Evolutionary conservation across 108 stramenopile species (phyloP), one percentile per base, ranked within the genome.

Genomic region (Aureococcus anophagefferens): DNA sequence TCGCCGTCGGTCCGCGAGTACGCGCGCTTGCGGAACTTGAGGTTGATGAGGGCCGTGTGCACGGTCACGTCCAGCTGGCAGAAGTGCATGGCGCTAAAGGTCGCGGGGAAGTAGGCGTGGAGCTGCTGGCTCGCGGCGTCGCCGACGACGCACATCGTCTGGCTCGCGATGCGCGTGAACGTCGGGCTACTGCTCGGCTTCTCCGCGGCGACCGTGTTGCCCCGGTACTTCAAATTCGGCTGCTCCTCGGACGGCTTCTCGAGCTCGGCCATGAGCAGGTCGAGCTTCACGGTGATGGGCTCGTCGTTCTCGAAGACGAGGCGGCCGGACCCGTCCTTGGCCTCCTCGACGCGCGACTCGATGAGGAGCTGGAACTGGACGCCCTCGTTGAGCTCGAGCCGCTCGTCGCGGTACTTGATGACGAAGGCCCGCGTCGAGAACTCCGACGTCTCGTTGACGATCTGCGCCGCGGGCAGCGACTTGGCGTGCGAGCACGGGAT

Each of bases 351-450:
- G 7, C 11, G 4, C 37, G 37, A 40, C 51, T 59, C 51, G 1
- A 59, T 25, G 7, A 59, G 13, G 17, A 59, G 25, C 25, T 59
- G 51, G 51, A 59, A 59, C 51, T 59, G 51, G 51, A 28, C 51
- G 3, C 51, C 51, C 51, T 59, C 51, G 51, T 59, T 59, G 25
- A 59, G 51, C 25, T 59, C 51, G 17, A 59, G 51, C 51, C 51
- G 17, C 51, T 59, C 51, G 51, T 59, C 51, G 21, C 51, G 17
- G 25, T 59, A 59, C 25, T 59, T 59, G 25, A 59, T 59, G 3
- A 59, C 51, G 51, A 59, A 59, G 51, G 51, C 51, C 3, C 51
- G 51, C 51, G 51, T 59, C 51, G 51, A 59, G 51, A 59, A 59
- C 25, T 59, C 51, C 3, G 51, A 59, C 51, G 51, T 25, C 51